Percentiles rank a stretch among this genome's conserved stretches.
Evolutionary conservation across 768 basidiomycete genomes (phyloP).

Genomic region (Podaxis mareebaensis): DNA sequence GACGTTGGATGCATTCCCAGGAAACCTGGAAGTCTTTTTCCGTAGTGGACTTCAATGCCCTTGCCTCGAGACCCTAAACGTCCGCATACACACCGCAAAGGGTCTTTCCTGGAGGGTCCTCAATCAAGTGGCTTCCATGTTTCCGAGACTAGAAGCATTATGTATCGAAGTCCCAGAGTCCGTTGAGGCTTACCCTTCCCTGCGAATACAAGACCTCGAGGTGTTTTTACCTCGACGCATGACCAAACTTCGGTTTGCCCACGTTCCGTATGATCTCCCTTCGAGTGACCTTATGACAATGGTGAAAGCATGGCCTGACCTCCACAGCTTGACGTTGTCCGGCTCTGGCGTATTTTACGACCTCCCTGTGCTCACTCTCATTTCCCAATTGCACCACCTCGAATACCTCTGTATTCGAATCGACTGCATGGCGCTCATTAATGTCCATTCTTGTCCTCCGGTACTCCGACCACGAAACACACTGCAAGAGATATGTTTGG

Average conservation of each 20-base stretch:
- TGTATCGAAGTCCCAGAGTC: neutral
- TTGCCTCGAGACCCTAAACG: neutral
- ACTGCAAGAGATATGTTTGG: neutral
- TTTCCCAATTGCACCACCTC: neutral
- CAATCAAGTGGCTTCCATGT: neutral
- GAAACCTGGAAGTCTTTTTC: neutral
- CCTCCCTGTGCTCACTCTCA: neutral
- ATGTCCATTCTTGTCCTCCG: neutral
- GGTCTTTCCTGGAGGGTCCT: neutral
- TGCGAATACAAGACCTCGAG: neutral
- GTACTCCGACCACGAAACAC: neutral
- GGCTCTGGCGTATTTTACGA: neutral
- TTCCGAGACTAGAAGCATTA: neutral
- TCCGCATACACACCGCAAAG: neutral
- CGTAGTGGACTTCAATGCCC: neutral
- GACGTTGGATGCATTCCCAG: neutral
- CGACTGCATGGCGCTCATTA: neutral
- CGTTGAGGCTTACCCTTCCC: neutral
- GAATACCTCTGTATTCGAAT: neutral
- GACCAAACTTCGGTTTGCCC: neutral
- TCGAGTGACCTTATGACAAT: neutral
- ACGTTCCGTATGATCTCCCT: neutral
- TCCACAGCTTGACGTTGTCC: neutral
- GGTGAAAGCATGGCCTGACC: neutral
- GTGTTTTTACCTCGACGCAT: neutral